Evolutionary conservation across 768 basidiomycete species (phyloP), one percentile per base, ranked within the genome.

Genomic region (Boletus insuetus): DNA sequence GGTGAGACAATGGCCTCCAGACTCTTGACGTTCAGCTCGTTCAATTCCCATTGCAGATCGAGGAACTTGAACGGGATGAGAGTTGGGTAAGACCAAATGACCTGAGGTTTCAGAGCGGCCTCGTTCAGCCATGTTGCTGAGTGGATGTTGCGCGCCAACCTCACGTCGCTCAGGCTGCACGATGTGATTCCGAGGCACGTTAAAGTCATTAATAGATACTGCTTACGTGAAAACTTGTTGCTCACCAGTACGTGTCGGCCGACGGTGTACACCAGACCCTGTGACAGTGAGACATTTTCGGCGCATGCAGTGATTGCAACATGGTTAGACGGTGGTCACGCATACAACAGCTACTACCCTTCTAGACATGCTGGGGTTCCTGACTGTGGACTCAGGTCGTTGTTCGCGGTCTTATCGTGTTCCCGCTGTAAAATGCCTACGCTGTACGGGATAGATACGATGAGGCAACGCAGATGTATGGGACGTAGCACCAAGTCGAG

Each of bases 401-500:
- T 29, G 29, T 29, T 29, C 29, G 8, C 29, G 29, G 9, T 2
- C 2, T 29, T 29, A 29, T 29, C 29, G 29, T 29, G 29, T 29
- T 29, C 29, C 29, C 9, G 29, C 29, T 9, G 29, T 9, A 53
- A 59, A 1, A 73, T 77, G 4, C 89, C 88, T 26, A 88, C 52
- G 37, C 73, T 69, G 24, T 80, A 88, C 0, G 89, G 89, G 6
- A 90, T 55, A 9, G 84, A 83, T 13, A 91, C 54, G 50, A 90
- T 80, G 1, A 82, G 80, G 29, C 88, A 76, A 52, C 66, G 64
- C 16, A 82, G 80, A 34, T 72, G 67, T 19, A 79, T 81, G 59
- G 84, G 78, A 53, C 74, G 70, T 37, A 89, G 72, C 3, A 88
- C 78, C 11, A 85, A 70, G 62, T 83, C 66, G 82, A 91, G 88